phyloP scores from a whole-genome alignment of 2,329 filamentous ascomycete species.

The Fusarium nisikadoi region DNA sequence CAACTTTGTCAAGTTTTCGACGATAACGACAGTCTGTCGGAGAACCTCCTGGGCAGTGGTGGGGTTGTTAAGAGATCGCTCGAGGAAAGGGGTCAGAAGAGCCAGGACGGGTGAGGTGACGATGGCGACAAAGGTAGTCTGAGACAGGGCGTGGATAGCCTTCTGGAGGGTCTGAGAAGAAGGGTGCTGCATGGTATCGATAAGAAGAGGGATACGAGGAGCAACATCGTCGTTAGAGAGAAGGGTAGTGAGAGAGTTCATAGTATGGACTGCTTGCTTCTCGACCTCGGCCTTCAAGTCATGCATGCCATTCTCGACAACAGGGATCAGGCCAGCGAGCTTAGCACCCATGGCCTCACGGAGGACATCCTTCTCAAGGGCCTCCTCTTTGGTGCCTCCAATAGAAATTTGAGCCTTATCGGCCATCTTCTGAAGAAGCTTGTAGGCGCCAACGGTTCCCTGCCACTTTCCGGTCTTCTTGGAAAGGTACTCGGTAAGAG shows the following conservation, averaged over 20 bases:
- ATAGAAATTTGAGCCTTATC: slow-evolving; percentile 90
- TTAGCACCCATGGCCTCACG: slow-evolving; percentile 90
- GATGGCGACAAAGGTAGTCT: slow-evolving; percentile 97
- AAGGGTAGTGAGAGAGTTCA: slow-evolving; percentile 89
- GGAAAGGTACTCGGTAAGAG: slow-evolving; percentile 77
- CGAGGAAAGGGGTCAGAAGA: slow-evolving; percentile 91
- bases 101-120: slow-evolving; percentile 96
- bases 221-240: slow-evolving; percentile 97
- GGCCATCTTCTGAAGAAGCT: slow-evolving; percentile 90
- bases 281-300: slow-evolving; percentile 89
- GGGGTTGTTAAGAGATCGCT: slow-evolving; percentile 92
- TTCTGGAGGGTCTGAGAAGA: slow-evolving; percentile 90
- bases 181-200: slow-evolving; percentile 95
- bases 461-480: slow-evolving; percentile 97
- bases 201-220: slow-evolving; percentile 88
- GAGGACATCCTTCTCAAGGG: slow-evolving; percentile 87
- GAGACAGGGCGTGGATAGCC: slow-evolving; percentile 94
- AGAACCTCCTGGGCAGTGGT: slow-evolving; percentile 92
- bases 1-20: slow-evolving; percentile 97
- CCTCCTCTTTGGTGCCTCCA: slow-evolving; percentile 82
- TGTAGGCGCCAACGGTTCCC: slow-evolving; percentile 87
- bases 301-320: slow-evolving; percentile 94
- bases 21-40: slow-evolving; percentile 94
- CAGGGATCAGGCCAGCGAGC: slow-evolving; percentile 86
- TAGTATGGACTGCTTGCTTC: slow-evolving; percentile 91